phyloP scores from a whole-genome alignment of 441 rosid genomes.

The Geranium incanum region DNA sequence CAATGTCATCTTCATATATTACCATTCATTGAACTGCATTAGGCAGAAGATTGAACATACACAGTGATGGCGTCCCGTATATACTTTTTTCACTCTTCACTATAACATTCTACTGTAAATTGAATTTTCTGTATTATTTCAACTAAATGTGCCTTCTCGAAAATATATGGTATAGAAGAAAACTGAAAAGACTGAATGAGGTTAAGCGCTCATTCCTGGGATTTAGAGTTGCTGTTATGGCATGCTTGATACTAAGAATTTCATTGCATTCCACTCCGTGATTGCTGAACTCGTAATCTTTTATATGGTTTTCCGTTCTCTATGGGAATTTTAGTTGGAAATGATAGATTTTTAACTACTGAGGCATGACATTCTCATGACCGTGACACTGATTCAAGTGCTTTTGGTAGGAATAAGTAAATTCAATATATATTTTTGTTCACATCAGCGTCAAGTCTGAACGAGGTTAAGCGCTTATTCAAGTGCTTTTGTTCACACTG shows the following conservation, averaged over 20 bases:
- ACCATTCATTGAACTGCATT: constrained; percentile 9
- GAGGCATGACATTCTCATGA: not conserved
- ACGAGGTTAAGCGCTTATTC: no score
- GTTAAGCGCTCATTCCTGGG: not conserved
- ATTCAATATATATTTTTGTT: not conserved
- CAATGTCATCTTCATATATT: not conserved
- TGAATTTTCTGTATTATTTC: not conserved
- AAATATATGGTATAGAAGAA: not conserved
- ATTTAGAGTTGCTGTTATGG: not conserved
- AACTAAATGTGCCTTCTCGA: not conserved
- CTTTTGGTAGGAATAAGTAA: not conserved
- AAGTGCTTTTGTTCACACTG: no score
- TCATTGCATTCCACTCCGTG: not conserved
- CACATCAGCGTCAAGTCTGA: not conserved
- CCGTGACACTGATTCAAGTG: not conserved
- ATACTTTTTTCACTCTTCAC: not conserved
- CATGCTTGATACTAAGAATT: constrained; percentile 7
- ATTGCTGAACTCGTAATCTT: not conserved
- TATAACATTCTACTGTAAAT: not conserved
- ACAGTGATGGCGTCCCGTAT: not conserved
- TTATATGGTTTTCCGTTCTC: not conserved
- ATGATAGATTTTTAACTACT: not conserved
- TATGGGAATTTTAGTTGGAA: not conserved
- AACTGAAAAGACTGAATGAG: not conserved
- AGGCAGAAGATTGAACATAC: not conserved